Conservation (phyloP, 306 rosid species). For the Prunus davidiana region DNA sequence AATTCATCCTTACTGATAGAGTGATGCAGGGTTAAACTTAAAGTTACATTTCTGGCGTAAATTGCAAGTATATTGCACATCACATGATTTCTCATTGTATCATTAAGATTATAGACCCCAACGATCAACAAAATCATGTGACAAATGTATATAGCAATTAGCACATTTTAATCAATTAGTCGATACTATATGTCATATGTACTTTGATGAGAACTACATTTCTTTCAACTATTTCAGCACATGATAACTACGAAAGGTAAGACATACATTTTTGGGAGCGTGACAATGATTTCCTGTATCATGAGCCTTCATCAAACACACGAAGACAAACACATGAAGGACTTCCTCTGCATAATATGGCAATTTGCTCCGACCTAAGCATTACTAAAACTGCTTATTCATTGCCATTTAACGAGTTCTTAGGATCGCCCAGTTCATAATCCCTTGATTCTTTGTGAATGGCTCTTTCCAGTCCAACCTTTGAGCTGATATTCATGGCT, state of each 20-base stretch:
- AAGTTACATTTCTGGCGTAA: background rate
- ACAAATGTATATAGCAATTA: background rate
- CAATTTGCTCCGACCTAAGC: too few relatives aligned
- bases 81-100: background rate
- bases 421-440: background rate
- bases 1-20: background rate
- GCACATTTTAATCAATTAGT: background rate
- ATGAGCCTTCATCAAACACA: background rate
- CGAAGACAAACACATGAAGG: background rate
- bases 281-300: background rate
- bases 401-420: background rate
- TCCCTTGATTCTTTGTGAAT: background rate
- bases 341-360: background rate
- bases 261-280: conserved; percentile 1
- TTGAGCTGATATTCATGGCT: background rate
- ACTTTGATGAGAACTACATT: background rate
- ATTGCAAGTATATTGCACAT: background rate
- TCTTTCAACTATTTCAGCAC: conserved; percentile 7
- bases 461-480: background rate
- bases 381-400: background rate
- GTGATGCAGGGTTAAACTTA: background rate
- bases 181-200: background rate
- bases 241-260: background rate
- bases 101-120: background rate
- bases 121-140: background rate